These are phyloP conservation scores for Suhomyces chickasaworum DNA, from an alignment of 1,139 yeast species.

Conservation along the genomic window DNA sequence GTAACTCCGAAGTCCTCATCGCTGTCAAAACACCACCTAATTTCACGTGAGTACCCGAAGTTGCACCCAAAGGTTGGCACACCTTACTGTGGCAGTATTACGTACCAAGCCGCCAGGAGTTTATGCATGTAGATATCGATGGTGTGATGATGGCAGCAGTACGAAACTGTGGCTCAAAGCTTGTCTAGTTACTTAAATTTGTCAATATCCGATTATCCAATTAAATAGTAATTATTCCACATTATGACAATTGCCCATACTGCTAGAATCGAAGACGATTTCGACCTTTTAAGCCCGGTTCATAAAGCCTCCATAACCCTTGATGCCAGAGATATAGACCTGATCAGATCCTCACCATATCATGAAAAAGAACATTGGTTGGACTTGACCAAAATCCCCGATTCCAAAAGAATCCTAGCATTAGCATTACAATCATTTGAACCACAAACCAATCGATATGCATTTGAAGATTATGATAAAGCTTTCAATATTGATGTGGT, in stretches of 20 bases:
- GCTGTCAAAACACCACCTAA: background rate
- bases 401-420: slow-evolving; percentile 25
- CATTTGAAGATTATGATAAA: slow-evolving; percentile 23
- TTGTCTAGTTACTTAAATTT: background rate
- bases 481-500: slow-evolving; percentile 29
- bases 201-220: background rate
- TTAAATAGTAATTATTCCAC: background rate
- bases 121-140: background rate
- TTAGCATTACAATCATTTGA: slow-evolving; percentile 31
- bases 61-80: background rate
- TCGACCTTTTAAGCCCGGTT: slow-evolving; percentile 17
- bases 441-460: slow-evolving; percentile 21
- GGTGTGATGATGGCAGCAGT: background rate
- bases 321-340: slow-evolving; percentile 12
- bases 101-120: background rate
- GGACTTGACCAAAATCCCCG: slow-evolving; percentile 21
- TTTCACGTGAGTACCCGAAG: background rate
- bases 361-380: slow-evolving; percentile 27
- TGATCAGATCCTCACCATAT: slow-evolving; percentile 32
- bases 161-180: background rate
- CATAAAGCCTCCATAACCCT: slow-evolving; percentile 13
- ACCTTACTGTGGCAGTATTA: background rate
- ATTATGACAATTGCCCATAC: slow-evolving; percentile 12
- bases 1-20: background rate
- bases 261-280: slow-evolving; percentile 18